phyloP scores from a whole-genome alignment of 306 rosid species.

The Trichosanthes cucumerina region DNA sequence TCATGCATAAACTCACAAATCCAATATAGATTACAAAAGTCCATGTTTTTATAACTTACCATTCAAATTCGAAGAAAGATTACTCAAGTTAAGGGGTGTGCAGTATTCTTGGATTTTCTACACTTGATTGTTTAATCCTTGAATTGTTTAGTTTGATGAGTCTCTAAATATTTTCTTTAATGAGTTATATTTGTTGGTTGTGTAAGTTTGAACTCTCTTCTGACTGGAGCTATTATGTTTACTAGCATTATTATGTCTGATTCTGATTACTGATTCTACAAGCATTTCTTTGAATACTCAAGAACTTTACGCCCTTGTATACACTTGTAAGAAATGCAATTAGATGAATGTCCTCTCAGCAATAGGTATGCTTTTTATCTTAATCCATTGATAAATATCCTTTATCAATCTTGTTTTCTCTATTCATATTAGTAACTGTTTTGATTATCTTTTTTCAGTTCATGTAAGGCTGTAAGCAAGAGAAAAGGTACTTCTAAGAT shows the following conservation, averaged over 20 bases:
- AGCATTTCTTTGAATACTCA: constrained; percentile 86
- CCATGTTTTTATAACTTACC: not conserved
- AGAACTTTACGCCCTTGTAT: constrained; percentile 82
- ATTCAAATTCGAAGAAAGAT: not conserved
- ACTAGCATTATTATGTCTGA: not conserved
- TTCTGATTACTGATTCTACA: constrained; percentile 23
- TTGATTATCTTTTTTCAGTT: too few relatives aligned
- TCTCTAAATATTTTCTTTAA: not conserved
- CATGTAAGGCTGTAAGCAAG: too few relatives aligned
- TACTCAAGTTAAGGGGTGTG: not conserved
- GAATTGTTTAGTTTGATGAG: too few relatives aligned
- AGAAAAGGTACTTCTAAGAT: too few relatives aligned
- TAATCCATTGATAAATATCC: too few relatives aligned
- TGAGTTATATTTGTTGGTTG: not conserved
- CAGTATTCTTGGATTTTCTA: not conserved
- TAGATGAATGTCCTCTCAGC: too few relatives aligned
- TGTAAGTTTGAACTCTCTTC: not conserved
- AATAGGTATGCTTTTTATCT: too few relatives aligned
- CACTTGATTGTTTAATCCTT: not conserved
- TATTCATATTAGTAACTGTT: too few relatives aligned
- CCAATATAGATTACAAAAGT: not conserved
- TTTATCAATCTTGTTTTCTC: too few relatives aligned
- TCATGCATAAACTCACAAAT: not conserved
- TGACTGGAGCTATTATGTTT: not conserved
- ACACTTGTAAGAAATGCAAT: too few relatives aligned